Percentiles rank a stretch among this genome's conserved stretches.
Evolutionary conservation across 2,329 filamentous ascomycete genomes (phyloP).

Genomic region (Cordyceps cicadae): DNA sequence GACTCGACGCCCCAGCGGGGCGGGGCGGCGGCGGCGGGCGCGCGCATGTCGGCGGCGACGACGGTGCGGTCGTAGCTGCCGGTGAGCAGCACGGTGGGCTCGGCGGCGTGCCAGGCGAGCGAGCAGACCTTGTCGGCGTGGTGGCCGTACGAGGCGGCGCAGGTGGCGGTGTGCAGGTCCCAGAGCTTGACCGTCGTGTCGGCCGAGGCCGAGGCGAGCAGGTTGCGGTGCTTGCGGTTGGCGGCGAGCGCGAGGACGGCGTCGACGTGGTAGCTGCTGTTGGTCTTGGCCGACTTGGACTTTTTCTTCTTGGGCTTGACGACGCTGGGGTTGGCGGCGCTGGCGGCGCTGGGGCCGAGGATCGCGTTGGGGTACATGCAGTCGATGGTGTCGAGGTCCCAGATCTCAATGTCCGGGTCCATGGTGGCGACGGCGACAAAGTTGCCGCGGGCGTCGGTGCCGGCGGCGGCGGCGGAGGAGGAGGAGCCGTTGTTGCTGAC

Average conservation of each 20-base stretch:
- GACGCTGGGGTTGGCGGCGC: constrained; percentile 41
- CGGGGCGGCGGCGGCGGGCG: constrained; percentile 69
- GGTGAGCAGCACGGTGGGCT: constrained; percentile 81
- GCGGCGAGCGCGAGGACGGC: constrained; percentile 84
- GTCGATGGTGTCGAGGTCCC: constrained; percentile 93
- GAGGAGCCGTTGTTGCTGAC: constrained; percentile 55
- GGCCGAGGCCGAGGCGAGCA: constrained; percentile 88
- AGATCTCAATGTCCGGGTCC: constrained; percentile 97
- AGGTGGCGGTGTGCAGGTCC: constrained; percentile 87
- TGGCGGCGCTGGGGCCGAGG: constrained; percentile 61
- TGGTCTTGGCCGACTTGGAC: constrained; percentile 81
- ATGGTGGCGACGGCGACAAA: constrained; percentile 94
- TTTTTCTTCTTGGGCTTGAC: constrained; percentile 86
- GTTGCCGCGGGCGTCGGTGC: constrained; percentile 66
- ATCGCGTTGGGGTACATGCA: constrained; percentile 98
- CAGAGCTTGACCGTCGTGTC: constrained; percentile 97
- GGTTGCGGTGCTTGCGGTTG: constrained; percentile 87
- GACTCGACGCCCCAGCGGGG: constrained; percentile 90
- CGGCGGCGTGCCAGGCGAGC: constrained; percentile 81
- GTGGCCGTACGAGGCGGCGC: constrained; percentile 90
- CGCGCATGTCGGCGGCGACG: constrained; percentile 92
- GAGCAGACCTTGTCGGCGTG: constrained; percentile 98
- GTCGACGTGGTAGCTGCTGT: constrained; percentile 89
- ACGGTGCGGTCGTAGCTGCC: constrained; percentile 93
- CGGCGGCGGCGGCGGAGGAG: too few species aligned